Evolutionary conservation across 2,329 filamentous ascomycete genomes (phyloP).

Genomic region (Claviceps arundinis): DNA sequence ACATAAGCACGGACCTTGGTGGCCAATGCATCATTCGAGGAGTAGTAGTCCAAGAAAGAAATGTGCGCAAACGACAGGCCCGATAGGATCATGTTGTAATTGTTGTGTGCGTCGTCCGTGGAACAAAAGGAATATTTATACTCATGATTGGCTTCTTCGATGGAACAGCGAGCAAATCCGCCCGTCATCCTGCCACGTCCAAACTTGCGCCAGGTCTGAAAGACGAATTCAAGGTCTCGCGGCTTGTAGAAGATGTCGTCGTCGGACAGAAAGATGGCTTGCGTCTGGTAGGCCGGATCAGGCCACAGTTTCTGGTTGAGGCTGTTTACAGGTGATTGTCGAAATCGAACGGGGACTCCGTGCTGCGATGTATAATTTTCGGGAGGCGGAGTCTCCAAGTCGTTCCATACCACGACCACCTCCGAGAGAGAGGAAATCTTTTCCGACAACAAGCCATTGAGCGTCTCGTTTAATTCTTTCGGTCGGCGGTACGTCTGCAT

Average conservation of each 20-base stretch:
- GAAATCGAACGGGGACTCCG: constrained; percentile 21
- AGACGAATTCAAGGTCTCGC: constrained; percentile 25
- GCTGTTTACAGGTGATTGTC: constrained; percentile 19
- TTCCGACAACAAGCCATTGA: constrained; percentile 14
- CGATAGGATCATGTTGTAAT: constrained; percentile 24
- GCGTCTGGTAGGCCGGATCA: constrained; percentile 22
- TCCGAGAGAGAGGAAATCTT: constrained; percentile 24
- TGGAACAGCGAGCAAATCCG: constrained; percentile 23
- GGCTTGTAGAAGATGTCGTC: constrained; percentile 27
- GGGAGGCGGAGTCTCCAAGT: constrained; percentile 17
- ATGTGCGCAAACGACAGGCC: constrained; percentile 25
- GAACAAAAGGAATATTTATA: constrained; percentile 22
- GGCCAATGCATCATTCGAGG: constrained; percentile 18
- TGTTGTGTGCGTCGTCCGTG: constrained; percentile 11
- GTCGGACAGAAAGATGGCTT: constrained; percentile 26
- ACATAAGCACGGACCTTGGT: constrained; percentile 22
- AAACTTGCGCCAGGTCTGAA: constrained; percentile 26
- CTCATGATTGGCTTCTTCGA: constrained; percentile 10
- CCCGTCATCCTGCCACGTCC: constrained; percentile 22
- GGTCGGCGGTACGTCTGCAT: constrained; percentile 25
- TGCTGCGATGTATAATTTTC: constrained; percentile 15
- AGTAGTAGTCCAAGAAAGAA: constrained; percentile 25
- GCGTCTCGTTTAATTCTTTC: constrained; percentile 19
- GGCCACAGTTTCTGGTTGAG: constrained; percentile 25
- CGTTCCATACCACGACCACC: constrained; percentile 26